Base-by-base conservation (phyloP, 176 grass and related monocot genomes). In the Triticum dicoccoides region DNA sequence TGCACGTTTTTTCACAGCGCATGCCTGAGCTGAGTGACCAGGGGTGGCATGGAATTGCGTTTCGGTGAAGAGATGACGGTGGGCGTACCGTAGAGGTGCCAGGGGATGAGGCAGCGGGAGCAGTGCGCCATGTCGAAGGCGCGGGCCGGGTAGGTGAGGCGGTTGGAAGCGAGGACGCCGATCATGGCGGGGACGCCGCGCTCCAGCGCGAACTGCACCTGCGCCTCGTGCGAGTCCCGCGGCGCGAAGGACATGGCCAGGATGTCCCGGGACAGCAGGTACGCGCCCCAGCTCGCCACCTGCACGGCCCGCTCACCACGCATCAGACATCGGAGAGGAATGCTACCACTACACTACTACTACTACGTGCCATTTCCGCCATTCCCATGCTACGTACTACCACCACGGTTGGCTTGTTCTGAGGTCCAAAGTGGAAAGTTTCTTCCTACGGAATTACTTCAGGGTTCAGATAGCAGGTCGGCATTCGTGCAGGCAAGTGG, bases 101-200 rank as follows among this genome's bases (percentile, higher is more conserved):
- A 98, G 51, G 96, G 96, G 88, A 98, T 94, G 74, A 98, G 89
- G 83, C 96, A 98, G 49, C 96, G 91, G 23, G 96, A 98, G 84
- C 96, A 98, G 84, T 96, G 96, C 41, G 92, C 96, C 96, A 98
- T 98, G 88, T 98, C 96, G 61, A 98, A 98, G 81, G 63, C 78
- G 61, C 93, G 76, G 17, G 93, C 84, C 7, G 93, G 93, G 86
- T 93, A 96, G n/a, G 91, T 80, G 47, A 96, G 87, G 39, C 94
- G 83, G 72, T 89, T 86, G 44, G 89, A 93, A 3, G 91, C 89
- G 30, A 96, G 85, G 2, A 96, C 89, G 79, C 91, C 94, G 82
- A 96, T 93, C 91, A 96, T 96, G 76, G 94, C 94, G 7, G 94
- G 94, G 35, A 96, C 91, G 65, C 94, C 94, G 72, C 94, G 91